Conservation (phyloP, 257 asterid genomes). For the Rubia yunnanensis region DNA sequence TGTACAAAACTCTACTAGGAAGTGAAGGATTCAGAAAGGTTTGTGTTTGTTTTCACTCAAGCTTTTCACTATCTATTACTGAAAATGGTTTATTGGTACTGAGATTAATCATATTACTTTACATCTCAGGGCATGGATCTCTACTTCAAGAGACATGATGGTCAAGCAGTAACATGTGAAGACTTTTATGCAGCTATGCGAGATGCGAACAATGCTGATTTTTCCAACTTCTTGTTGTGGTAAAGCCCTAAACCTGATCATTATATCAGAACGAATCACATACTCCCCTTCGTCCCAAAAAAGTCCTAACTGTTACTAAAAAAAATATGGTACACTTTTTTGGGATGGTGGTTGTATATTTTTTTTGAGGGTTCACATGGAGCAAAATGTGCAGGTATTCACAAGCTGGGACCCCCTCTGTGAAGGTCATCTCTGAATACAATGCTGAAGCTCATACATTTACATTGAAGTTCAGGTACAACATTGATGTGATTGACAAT, state of each 20-base stretch:
- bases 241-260: constrained; percentile 16
- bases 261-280: not conserved
- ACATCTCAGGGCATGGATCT: constrained; percentile 67
- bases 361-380: constrained; percentile 1
- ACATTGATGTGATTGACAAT: not conserved
- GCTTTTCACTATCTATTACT: not conserved
- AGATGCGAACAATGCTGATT: constrained; percentile 88
- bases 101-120: constrained; percentile 1
- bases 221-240: constrained; percentile 82
- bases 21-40: constrained; percentile 74
- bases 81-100: not conserved
- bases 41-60: not conserved
- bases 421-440: constrained; percentile 55
- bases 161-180: constrained; percentile 84
- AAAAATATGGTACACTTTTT: not conserved
- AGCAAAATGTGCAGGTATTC: constrained; percentile 65
- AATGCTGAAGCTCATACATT: constrained; percentile 52
- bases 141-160: constrained; percentile 74
- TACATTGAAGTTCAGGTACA: constrained; percentile 77
- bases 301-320: not conserved
- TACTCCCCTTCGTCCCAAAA: no score
- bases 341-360: not conserved
- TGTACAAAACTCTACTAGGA: constrained; percentile 78
- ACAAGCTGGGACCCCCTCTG: constrained; percentile 91
- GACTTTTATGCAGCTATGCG: constrained; percentile 93